Percentiles rank a stretch among this genome's conserved stretches.
phyloP scores from a whole-genome alignment of 2,329 filamentous ascomycete species.

The Sarocladium brachiariae region DNA sequence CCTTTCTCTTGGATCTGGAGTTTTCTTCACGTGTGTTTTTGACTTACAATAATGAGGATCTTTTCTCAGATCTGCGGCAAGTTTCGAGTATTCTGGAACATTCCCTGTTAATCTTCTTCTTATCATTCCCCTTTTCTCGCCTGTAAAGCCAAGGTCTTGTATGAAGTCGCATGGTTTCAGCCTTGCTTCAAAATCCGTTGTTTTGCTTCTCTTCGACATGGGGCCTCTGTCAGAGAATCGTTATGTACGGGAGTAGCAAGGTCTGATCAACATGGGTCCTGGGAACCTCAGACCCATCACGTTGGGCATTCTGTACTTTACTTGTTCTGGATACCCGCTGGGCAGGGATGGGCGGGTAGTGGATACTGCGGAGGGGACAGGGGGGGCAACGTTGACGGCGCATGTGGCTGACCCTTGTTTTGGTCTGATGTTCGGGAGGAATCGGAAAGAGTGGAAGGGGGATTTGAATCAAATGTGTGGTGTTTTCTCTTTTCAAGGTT shows the following conservation, averaged over 20 bases:
- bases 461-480: neutral
- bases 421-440: slow-evolving; percentile 9
- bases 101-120: neutral
- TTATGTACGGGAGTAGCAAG: no score
- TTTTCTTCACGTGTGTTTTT: no score
- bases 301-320: neutral
- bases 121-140: neutral
- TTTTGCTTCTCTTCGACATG: neutral
- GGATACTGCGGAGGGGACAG: slow-evolving; percentile 34
- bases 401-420: slow-evolving; percentile 24
- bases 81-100: neutral
- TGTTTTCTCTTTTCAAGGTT: no score
- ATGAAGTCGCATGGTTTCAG: neutral
- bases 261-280: slow-evolving; percentile 8
- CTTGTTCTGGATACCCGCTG: neutral
- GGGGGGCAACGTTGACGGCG: slow-evolving; percentile 54
- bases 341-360: slow-evolving; percentile 5
- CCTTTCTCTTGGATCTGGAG: no score
- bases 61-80: no score
- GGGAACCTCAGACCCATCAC: neutral
- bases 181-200: neutral
- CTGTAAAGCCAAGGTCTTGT: neutral
- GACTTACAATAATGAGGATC: no score
- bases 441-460: neutral
- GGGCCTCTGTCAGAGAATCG: neutral